Evolutionary conservation across 768 basidiomycete species (phyloP), one percentile per base, ranked within the genome.

Genomic region (Suillus fuscotomentosus): DNA sequence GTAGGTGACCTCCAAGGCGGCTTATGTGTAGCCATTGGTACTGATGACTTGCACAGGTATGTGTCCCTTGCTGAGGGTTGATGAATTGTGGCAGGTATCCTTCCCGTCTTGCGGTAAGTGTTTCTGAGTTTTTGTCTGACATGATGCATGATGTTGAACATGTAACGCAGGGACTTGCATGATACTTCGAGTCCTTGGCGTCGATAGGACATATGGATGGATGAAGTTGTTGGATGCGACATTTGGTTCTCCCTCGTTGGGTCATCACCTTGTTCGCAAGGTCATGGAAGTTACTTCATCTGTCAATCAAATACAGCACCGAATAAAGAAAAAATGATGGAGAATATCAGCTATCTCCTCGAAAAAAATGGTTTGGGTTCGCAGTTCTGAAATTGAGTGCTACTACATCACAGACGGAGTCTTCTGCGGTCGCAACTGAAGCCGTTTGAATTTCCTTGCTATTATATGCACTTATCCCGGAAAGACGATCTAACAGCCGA

Each of bases 381-480:
- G 36, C 36, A 38, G 31, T 38, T 38, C 36, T 38, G 36, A 38
- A 38, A 38, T 38, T 8, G 36, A 38, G 2, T 38, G 10, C 36
- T 10, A 38, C 36, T 38, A 38, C 10, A 10, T 38, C 3, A 38
- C 36, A 38, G 36, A 38, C 2, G 36, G 36, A 38, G 41, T 17
- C 9, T 36, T 71, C 67, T 73, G 73, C 75, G 70, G 67, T 64
- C 66, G 61, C 63, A 38, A 66, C 63, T 2, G 17, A 71, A 59
- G 6, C 54, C 7, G 27, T 61, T 60, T 41, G 63, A 39, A 45
- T 36, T 62, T 62, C 53, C 65, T 66, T 70, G 65, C 60, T 63
- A 54, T 89, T 91, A 83, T 90, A 91, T 91, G 90, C 89, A 83
- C 77, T 70, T 57, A 72, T 69, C 71, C 67, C 76, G 74, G 66